Conservation (phyloP, 2,329 filamentous ascomycete species). For the Cordyceps militaris region DNA sequence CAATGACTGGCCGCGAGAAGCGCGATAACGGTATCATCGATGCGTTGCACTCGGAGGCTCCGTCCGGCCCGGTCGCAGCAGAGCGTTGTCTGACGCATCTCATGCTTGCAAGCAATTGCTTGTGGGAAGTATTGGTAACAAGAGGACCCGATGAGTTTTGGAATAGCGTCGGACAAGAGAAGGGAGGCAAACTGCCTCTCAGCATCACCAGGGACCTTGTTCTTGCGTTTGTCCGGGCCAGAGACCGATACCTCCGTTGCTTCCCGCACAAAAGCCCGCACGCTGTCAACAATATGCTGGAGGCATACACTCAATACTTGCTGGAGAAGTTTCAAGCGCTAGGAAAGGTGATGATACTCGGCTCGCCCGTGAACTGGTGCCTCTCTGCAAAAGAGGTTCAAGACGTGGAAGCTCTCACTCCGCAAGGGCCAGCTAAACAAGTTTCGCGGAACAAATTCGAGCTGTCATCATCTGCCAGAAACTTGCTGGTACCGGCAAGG, state of each 20-base stretch:
- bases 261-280: background rate
- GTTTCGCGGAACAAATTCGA: slow-evolving; percentile 5
- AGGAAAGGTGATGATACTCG: background rate
- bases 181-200: background rate
- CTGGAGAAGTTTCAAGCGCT: slow-evolving; percentile 5
- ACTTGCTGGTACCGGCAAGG: background rate
- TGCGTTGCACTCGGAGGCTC: background rate
- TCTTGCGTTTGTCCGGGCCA: slow-evolving; percentile 14
- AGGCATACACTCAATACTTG: slow-evolving; percentile 10
- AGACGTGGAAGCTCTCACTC: background rate
- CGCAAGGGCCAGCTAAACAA: slow-evolving; percentile 4
- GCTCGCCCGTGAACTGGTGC: background rate
- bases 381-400: background rate
- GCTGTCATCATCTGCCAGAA: background rate
- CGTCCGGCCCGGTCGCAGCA: background rate
- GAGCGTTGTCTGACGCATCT: background rate
- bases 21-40: slow-evolving; percentile 5
- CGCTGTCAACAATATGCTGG: slow-evolving; percentile 1
- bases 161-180: background rate
- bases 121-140: background rate
- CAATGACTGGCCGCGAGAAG: background rate
- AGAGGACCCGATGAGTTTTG: slow-evolving; percentile 1
- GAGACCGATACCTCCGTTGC: slow-evolving; percentile 13
- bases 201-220: background rate
- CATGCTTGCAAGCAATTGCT: slow-evolving; percentile 4